Base-by-base conservation (phyloP, 176 grass and related monocot genomes). In the Zea luxurians region DNA sequence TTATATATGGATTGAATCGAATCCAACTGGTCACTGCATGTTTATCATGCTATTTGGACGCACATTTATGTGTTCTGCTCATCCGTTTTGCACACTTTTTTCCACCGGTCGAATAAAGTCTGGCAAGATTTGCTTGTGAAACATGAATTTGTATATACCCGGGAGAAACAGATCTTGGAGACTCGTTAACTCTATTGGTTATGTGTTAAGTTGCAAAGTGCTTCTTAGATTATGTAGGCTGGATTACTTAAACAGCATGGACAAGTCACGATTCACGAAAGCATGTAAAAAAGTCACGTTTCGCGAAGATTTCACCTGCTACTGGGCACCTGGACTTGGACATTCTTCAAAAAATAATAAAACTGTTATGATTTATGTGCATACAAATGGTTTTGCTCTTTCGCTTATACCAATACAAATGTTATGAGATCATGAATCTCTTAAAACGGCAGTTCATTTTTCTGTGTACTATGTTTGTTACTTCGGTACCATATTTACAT, bases 31-130 rank as follows among this genome's bases (percentile, higher is more conserved):
- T n/a, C n/a, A n/a, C n/a, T 53, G 34, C 61, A 75, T 55, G 6
- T 64, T 57, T 79, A 75, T 62, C 80, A 41, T 55, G 76, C 12
- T 66, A 52, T n/a, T n/a, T n/a, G 36, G 35, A 78, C 27, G 36
- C 42, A 10, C 75, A 57, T 47, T 86, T 70, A 64, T 72, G 10
- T 71, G 41, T 60, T 55, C 53, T 55, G 9, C 7, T 47, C 66
- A 66, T 71, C 67, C 3, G 17, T 47, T 67, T 61, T 68, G 75
- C 52, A 21, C 16, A 4, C 75, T 67, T 45, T 73, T 12, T 58
- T 82, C 36, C 46, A 88, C 16, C 44, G 7, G 35, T 41, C 4
- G 36, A 48, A 65, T 71, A 40, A 61, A 52, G 38, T 35, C 64
- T 27, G 42, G 52, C 40, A 15, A 49, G 59, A 62, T 64, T 7